Conservation (phyloP, 345 rosid genomes). For the Geranium rotundifolium region DNA sequence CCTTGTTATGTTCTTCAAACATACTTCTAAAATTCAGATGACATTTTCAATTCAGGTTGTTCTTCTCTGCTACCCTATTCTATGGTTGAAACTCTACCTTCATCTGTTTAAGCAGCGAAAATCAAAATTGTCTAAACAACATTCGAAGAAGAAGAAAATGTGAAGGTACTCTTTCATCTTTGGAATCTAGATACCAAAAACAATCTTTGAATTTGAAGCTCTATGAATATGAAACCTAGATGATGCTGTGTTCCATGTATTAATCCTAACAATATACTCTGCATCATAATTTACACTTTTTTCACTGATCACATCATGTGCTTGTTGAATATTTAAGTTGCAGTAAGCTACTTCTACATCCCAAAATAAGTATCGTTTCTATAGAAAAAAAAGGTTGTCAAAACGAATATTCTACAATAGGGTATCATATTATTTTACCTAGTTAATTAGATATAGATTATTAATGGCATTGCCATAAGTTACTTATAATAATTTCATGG, state of each 20-base stretch:
- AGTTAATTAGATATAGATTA: too few species aligned
- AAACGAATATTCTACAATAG: too few species aligned
- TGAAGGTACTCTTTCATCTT: constrained; percentile 13
- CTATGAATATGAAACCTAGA: neutral
- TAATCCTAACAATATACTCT: too few species aligned
- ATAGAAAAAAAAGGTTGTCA: too few species aligned
- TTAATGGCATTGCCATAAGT: too few species aligned
- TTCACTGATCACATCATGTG: neutral
- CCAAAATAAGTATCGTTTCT: too few species aligned
- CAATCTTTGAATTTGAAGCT: neutral
- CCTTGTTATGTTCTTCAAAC: neutral
- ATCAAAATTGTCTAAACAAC: constrained; percentile 44
- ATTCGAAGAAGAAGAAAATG: constrained; percentile 34
- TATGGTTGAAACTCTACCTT: constrained; percentile 64
- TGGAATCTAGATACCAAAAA: neutral
- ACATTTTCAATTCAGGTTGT: constrained; percentile 32
- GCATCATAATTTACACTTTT: neutral
- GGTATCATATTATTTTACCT: too few species aligned
- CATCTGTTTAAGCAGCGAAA: constrained; percentile 63
- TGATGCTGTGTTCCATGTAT: neutral
- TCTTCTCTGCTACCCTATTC: constrained; percentile 59
- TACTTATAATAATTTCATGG: too few species aligned
- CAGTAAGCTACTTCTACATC: too few species aligned
- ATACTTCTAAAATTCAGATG: neutral
- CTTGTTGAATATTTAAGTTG: too few species aligned